These are phyloP conservation scores for Apiospora kogelbergensis DNA, from an alignment of 2,329 filamentous ascomycete genomes.

Conservation along the genomic window DNA sequence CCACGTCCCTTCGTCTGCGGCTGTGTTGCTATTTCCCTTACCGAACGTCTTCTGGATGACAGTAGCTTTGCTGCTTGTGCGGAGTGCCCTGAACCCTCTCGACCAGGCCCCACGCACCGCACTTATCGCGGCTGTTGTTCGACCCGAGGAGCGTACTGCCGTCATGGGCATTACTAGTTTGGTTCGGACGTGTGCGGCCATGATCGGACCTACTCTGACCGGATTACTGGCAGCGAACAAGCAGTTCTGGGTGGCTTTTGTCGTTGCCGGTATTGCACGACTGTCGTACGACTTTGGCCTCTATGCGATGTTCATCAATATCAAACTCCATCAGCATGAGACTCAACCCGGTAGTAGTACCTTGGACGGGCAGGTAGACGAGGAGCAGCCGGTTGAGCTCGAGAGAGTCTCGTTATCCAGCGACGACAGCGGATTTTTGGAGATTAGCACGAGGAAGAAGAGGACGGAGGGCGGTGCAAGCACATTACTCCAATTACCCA, in stretches of 20 bases:
- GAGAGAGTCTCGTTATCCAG: neutral
- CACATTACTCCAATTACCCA: neutral
- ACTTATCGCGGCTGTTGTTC: slow-evolving; percentile 66
- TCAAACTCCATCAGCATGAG: slow-evolving; percentile 51
- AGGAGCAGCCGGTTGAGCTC: slow-evolving; percentile 6
- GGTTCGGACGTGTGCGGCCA: slow-evolving; percentile 64
- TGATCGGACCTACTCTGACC: slow-evolving; percentile 61
- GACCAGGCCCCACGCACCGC: slow-evolving; percentile 69
- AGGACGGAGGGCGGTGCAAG: neutral
- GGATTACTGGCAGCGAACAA: slow-evolving; percentile 58
- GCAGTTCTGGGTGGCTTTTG: slow-evolving; percentile 63
- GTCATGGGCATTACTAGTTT: slow-evolving; percentile 72
- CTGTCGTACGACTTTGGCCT: slow-evolving; percentile 60
- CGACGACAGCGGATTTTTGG: neutral
- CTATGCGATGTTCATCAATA: slow-evolving; percentile 57
- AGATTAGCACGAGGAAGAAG: neutral
- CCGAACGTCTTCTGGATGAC: slow-evolving; percentile 53
- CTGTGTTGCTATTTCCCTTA: slow-evolving; percentile 61
- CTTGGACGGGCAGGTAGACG: slow-evolving; percentile 3
- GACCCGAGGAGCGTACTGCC: slow-evolving; percentile 65
- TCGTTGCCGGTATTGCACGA: slow-evolving; percentile 63
- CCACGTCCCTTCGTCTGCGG: slow-evolving; percentile 67
- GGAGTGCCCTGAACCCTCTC: slow-evolving; percentile 66
- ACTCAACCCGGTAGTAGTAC: slow-evolving; percentile 17
- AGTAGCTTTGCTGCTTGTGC: slow-evolving; percentile 59